These are phyloP conservation scores for Daucus carota DNA, from an alignment of 129 eudicot species.

Conservation along the genomic window DH1_v3.0 NC_030384.2:48623001-48623500, in stretches of 20 bases:
- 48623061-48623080: too few relatives aligned
- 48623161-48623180: background rate
- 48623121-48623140: background rate
- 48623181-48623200: background rate
- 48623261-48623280: background rate
- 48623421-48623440: constrained; percentile 76
- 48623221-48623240: background rate
- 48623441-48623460: constrained; percentile 71
- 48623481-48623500: background rate
- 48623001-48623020: too few relatives aligned
- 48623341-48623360: too few relatives aligned
- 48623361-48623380: background rate
- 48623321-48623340: background rate
- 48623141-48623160: background rate
- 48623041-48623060: too few relatives aligned
- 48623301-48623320: background rate
- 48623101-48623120: too few relatives aligned
- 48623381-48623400: background rate
- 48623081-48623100: too few relatives aligned
- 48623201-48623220: background rate
- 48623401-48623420: constrained; percentile 66
- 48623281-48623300: background rate
- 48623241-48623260: background rate
- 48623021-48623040: too few relatives aligned
- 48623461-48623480: constrained; percentile 77